Base-by-base conservation (phyloP, 2,329 filamentous ascomycete species). In the Botryosphaeria dothidea region DNA sequence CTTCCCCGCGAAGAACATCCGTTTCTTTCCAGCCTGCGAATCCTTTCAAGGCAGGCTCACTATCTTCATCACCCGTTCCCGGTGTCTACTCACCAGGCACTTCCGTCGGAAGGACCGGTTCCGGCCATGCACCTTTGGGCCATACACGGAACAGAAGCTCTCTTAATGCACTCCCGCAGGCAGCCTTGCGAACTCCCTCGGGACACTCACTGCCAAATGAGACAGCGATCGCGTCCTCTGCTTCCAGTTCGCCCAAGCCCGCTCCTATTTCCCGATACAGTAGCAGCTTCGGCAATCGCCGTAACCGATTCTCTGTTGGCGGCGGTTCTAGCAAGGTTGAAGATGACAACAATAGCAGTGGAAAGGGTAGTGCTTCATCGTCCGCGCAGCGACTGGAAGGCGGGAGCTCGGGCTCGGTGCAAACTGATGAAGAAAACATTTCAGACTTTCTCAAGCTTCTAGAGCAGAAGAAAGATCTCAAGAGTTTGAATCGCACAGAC, bases 221-320 rank as follows among this genome's bases (percentile, higher is more conserved):
- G 27, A 85, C 84, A 66, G 82, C 85, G 0, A 82, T 88, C 65
- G 84, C 90, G 9, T 87, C 87, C 38, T 88, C 92, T 7, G 81
- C 86, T 64, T 88, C 90, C 5, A 88, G 90, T 64, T 96, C 93
- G 7, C 93, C 94, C 2, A 91, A 90, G 67, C 92, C 92, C 4
- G 84, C 88, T 8, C 88, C 90, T 0, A 88, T 91, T n/a, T 89
- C 88, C 66, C 88, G 92, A 52, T 98, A 96, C 75, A 96, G 92
- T 77, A 98, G 94, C 77, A 97, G 93, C 73, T 99, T 99, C 72
- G 91, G 90, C 6, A 92, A 97, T 74, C 88, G 95, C 51, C 88
- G 92, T 63, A 90, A 87, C 29, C 87, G 93, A 49, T 87, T 89
- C 25, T 96, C 93, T 0, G 90, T 90, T 65, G 90, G 91, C 34